Evolutionary conservation across 2,329 filamentous ascomycete species (phyloP).

Genomic region (Colletotrichum orbiculare): DNA sequence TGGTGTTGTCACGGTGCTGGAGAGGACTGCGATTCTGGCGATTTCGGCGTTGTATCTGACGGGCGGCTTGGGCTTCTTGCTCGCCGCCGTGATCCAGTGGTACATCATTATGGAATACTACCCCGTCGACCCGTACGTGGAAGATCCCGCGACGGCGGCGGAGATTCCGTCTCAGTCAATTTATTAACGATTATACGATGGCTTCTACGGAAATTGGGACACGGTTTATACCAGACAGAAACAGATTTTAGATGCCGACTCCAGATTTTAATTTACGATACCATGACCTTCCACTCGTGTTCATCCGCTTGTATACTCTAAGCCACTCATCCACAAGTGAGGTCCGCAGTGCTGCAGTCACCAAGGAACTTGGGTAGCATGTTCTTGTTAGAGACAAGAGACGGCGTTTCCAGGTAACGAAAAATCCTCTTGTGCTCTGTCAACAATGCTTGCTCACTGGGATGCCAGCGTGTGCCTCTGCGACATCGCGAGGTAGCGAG

Average conservation of each 20-base stretch:
- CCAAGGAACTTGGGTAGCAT: too few relatives aligned
- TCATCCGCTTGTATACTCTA: too few relatives aligned
- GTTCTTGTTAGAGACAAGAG: too few relatives aligned
- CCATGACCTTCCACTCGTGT: slow-evolving; percentile 2
- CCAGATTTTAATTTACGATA: slow-evolving; percentile 33
- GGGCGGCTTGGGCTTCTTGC: slow-evolving; percentile 20
- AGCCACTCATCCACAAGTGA: too few relatives aligned
- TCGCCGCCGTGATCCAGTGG: slow-evolving; percentile 31
- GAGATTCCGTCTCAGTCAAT: slow-evolving; percentile 33
- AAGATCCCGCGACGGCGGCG: slow-evolving; percentile 8
- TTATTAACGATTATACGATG: slow-evolving; percentile 22
- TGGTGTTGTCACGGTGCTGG: slow-evolving; percentile 20
- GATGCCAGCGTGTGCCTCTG: too few relatives aligned
- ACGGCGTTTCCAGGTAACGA: too few relatives aligned
- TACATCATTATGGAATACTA: slow-evolving; percentile 36
- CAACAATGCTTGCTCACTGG: too few relatives aligned
- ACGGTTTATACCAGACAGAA: slow-evolving; percentile 18
- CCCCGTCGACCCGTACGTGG: slow-evolving; percentile 22
- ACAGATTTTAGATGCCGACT: slow-evolving; percentile 21
- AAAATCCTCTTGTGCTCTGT: too few relatives aligned
- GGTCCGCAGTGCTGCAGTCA: too few relatives aligned
- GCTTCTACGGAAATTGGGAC: background rate
- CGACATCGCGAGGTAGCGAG: too few relatives aligned
- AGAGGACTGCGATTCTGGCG: slow-evolving; percentile 8
- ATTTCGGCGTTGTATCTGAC: slow-evolving; percentile 24